Evolutionary conservation across 306 rosid species (phyloP).

Genomic region (Pterocarpus santalinus): DNA sequence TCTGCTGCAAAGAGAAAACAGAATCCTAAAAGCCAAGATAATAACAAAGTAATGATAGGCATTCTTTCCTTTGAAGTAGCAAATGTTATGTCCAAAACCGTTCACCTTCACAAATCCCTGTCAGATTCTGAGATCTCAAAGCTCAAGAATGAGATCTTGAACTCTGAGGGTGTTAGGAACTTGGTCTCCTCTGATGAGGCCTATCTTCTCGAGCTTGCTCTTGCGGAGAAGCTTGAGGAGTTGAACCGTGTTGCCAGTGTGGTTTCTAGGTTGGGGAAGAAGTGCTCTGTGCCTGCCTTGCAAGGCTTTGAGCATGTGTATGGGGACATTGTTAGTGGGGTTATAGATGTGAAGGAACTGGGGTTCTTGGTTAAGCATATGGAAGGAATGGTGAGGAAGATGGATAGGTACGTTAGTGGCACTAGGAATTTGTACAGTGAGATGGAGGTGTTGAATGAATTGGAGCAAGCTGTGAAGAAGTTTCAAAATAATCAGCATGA

Average conservation of each 20-base stretch:
- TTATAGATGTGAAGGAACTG: constrained; percentile 81
- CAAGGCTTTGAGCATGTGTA: constrained; percentile 98
- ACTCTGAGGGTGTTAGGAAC: constrained; percentile 71
- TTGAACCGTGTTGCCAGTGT: constrained; percentile 81
- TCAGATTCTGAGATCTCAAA: constrained; percentile 78
- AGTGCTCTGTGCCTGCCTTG: constrained; percentile 81
- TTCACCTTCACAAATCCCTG: constrained; percentile 81
- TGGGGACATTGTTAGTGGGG: constrained; percentile 77
- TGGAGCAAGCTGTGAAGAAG: constrained; percentile 85
- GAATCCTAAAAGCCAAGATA: constrained; percentile 38
- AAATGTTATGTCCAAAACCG: constrained; percentile 84
- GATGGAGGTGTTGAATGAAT: constrained; percentile 90
- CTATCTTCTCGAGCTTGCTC: constrained; percentile 81
- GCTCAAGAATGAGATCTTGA: constrained; percentile 86
- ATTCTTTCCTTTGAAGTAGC: constrained; percentile 98
- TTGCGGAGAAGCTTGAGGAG: constrained; percentile 90
- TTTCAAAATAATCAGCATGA: constrained; percentile 85
- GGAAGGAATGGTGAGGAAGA: constrained; percentile 95
- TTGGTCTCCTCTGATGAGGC: constrained; percentile 80
- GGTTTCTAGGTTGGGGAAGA: constrained; percentile 89
- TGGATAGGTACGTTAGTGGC: constrained; percentile 90
- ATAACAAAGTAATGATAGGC: constrained; percentile 58
- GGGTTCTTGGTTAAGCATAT: constrained; percentile 94
- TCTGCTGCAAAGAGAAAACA: constrained; percentile 64
- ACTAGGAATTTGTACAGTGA: constrained; percentile 81